Evolutionary conservation across 2,329 filamentous ascomycete genomes (phyloP).

Genomic region (Pseudogymnoascus verrucosus): DNA sequence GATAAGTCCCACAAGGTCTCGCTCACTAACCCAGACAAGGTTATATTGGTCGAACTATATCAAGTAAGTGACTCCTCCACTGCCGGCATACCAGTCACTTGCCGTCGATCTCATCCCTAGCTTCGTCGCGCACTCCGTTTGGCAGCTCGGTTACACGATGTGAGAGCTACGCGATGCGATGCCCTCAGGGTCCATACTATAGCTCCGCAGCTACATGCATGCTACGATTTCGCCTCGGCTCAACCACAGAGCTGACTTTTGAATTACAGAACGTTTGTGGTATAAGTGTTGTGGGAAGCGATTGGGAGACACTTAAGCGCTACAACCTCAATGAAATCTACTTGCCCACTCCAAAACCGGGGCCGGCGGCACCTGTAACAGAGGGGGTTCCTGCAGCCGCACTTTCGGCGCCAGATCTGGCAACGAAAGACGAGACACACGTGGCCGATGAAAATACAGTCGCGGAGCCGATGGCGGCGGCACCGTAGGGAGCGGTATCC

Average conservation of each 20-base stretch:
- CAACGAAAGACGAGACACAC: not conserved
- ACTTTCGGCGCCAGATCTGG: not conserved
- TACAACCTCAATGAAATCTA: constrained; percentile 75
- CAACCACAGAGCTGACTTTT: constrained; percentile 12
- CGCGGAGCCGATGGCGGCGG: not conserved
- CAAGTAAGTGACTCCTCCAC: constrained; percentile 46
- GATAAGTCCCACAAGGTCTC: constrained; percentile 66
- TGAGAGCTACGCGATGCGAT: constrained; percentile 5
- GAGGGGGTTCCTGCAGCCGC: not conserved
- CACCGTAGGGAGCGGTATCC: not conserved
- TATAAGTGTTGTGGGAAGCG: constrained; percentile 63
- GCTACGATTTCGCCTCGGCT: constrained; percentile 8
- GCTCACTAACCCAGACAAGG: constrained; percentile 67
- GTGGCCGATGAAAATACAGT: not conserved
- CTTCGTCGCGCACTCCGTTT: constrained; percentile 14
- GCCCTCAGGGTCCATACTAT: constrained; percentile 1
- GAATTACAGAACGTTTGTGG: constrained; percentile 58
- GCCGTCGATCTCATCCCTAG: constrained; percentile 13
- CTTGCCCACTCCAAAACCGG: constrained; percentile 23
- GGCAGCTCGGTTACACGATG: constrained; percentile 13
- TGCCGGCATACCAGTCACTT: not conserved
- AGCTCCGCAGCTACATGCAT: constrained; percentile 7
- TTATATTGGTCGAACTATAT: constrained; percentile 73
- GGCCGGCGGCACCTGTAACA: constrained; percentile 12
- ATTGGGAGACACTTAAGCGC: constrained; percentile 67